Evolutionary conservation across 1,284 basidiomycete species (phyloP), one percentile per base, ranked within the genome.

Genomic region (Trametes versicolor): DNA sequence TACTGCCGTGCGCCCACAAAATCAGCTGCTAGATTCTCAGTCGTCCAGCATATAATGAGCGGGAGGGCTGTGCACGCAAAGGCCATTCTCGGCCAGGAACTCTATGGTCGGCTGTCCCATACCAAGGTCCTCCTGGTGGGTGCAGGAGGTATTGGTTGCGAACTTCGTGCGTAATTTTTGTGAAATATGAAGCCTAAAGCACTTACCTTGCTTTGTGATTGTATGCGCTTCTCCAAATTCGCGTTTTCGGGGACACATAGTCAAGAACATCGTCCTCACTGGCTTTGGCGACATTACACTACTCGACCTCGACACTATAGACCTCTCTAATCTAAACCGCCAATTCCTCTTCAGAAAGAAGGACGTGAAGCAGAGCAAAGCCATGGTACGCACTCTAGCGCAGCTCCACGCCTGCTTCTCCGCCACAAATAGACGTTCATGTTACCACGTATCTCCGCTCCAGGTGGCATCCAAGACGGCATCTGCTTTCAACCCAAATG

Each of bases 321-420:
- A 99, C 84, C 86, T 99, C 36, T 98, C 96, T 58, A 99, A 99
- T 77, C 84, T 99, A 58, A 99, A 99, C 76, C 88, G 98, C 25
- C 98, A 99, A 75, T 99, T 99, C 79, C 83, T 99, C 43, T 99
- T 99, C 81, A 89, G 90, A 69, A 99, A 99, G 80, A 97, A 97
- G 73, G 97, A 99, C 75, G 95, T 99, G 66, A 97, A 98, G 74
- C 94, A 98, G 75, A 92, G 96, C 72, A 99, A 99, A 81, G 93
- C 97, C 8, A 76, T 97, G 77, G 95, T 93, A 64, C 62, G 75
- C 65, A 12, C 1, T 25, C 23, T 45, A 27, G 13, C 15, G 7
- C 29, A 23, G 3, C 7, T 34, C 19, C 32, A 15, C 32, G n/a
- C n/a, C 8, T 34, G 32, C 10, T 8, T 25, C 41, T 36, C 19